phyloP scores from a whole-genome alignment of 306 rosid genomes.

The cucumber (Cucumis sativus) region Cucumber_9930_V3 NC_026661.2:8468501-8469000 shows the following conservation, averaged over 20 bases:
- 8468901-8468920: conserved; percentile 1
- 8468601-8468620: neutral
- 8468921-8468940: neutral
- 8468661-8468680: neutral
- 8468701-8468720: neutral
- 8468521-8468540: neutral
- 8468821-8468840: neutral
- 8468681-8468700: neutral
- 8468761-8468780: neutral
- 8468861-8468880: neutral
- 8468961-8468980: neutral
- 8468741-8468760: neutral
- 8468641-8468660: neutral
- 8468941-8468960: neutral
- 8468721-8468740: neutral
- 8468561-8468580: neutral
- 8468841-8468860: neutral
- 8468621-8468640: neutral
- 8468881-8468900: neutral
- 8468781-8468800: neutral
- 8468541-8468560: neutral
- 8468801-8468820: neutral
- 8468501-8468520: neutral
- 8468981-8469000: neutral
- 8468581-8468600: neutral